Base-by-base conservation (phyloP, 257 asterid species). In the Scutellaria galericulata region DNA sequence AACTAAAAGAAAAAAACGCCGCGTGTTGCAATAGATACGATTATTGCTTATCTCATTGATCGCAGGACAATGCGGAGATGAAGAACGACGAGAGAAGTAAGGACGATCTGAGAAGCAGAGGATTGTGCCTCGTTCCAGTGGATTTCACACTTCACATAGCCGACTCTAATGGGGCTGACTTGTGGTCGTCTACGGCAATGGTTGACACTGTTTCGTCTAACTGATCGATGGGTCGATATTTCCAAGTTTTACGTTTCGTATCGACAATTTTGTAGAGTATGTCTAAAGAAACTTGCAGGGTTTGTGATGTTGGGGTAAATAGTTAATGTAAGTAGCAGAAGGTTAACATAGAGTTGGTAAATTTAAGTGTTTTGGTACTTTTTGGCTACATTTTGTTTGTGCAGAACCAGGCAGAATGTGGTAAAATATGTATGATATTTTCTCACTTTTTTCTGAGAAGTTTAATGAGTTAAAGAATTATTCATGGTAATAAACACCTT, bases 51-150 rank as follows among this genome's bases (percentile, higher is more conserved):
- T 31, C 37, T 3, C 5, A 3, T 31, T 31, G 37, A 2, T 31
- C 37, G 45, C 57, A 79, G 81, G 86, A 75, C 6, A 78, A 80
- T 9, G 81, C 62, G 46, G 71, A 54, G 41, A 31, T 60, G 7
- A 66, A 35, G 44, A 60, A 57, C 44, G 54, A 24, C 14, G 79
- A 67, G 76, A 58, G 46, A 41, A 61, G 56, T 39, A 82, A 58
- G 50, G 62, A 51, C 24, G 87, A 83, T 66, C 78, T 91, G 57
- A 85, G 87, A 58, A 87, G 95, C 84, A 80, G 83, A 48, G 98
- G 98, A n/a, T 55, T 94, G 50, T 89, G 99, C 71, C 90, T 94
- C 10, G 88, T 89, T 4, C 98, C 98, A 0, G 66, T 83, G 15
- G 96, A 91, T 81, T 78, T 82, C 11, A 84, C 83, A 41, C 58